Percentiles rank a stretch among this genome's conserved stretches.
phyloP scores from a whole-genome alignment of 768 basidiomycete genomes.

The Imleria badia region DNA sequence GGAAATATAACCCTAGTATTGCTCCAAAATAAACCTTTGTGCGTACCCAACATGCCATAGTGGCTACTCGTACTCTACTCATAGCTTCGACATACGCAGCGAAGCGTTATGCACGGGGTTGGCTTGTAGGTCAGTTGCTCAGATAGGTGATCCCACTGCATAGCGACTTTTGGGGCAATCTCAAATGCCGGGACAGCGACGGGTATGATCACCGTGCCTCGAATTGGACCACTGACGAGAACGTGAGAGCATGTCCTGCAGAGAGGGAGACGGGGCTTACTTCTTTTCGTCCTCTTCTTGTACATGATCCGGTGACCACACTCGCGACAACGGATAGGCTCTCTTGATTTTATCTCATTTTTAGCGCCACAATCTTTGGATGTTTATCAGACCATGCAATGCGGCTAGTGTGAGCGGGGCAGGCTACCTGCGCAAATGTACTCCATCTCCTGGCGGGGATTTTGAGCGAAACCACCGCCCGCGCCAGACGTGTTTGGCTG shows the following conservation, averaged over 20 bases:
- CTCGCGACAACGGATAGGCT: constrained; percentile 93
- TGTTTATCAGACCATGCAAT: constrained; percentile 12
- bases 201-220: constrained; percentile 28
- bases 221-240: constrained; percentile 33
- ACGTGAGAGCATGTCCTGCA: background rate
- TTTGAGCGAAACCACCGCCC: constrained; percentile 34
- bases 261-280: constrained; percentile 48
- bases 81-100: background rate
- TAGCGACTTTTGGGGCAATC: background rate
- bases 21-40: background rate
- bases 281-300: constrained; percentile 92
- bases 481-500: constrained; percentile 34
- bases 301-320: constrained; percentile 99
- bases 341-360: constrained; percentile 87
- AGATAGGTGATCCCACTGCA: background rate
- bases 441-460: constrained; percentile 68
- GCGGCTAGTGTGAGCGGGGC: background rate
- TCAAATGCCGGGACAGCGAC: background rate
- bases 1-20: background rate
- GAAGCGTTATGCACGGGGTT: background rate
- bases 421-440: constrained; percentile 80
- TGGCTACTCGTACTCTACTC: background rate
- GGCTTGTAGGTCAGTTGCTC: background rate
- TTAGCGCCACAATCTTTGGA: constrained; percentile 82
- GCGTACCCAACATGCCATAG: background rate